Percentiles rank a stretch among this genome's conserved stretches.
Conservation (phyloP, 2,329 filamentous ascomycete genomes). For the Dendryphion nanum region DNA sequence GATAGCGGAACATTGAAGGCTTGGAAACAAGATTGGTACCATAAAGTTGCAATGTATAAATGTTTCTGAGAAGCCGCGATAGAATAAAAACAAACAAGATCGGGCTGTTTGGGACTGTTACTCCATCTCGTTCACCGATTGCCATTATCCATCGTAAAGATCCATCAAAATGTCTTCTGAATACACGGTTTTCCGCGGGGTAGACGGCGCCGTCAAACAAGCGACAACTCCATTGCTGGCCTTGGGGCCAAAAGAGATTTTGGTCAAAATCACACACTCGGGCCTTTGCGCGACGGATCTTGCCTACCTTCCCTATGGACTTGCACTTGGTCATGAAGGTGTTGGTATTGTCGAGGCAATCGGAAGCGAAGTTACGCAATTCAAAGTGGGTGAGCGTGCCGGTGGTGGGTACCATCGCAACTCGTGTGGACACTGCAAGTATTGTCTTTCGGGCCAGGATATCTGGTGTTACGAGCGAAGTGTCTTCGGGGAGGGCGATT, state of each 20-base stretch:
- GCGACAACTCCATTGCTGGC: slow-evolving; percentile 4
- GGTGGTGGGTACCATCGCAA: slow-evolving; percentile 13
- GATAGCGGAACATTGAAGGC: too few species aligned
- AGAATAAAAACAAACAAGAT: too few species aligned
- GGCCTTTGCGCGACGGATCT: slow-evolving; percentile 17
- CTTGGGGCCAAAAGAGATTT: slow-evolving; percentile 16
- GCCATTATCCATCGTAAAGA: too few species aligned
- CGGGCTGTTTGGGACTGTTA: too few species aligned
- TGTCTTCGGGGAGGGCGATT: slow-evolving; percentile 15
- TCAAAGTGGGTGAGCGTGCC: slow-evolving; percentile 22
- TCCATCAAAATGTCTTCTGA: too few species aligned
- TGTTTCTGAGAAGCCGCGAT: too few species aligned
- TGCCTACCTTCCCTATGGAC: slow-evolving; percentile 12
- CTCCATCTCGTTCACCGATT: too few species aligned
- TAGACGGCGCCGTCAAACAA: slow-evolving; percentile 12
- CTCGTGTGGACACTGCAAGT: slow-evolving; percentile 6
- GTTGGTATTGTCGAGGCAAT: slow-evolving; percentile 20
- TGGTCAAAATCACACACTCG: slow-evolving; percentile 19
- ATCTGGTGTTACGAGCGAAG: slow-evolving; percentile 17
- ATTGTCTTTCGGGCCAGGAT: slow-evolving; percentile 12
- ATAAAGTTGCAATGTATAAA: too few species aligned
- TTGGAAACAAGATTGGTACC: too few species aligned
- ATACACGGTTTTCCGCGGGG: slow-evolving; percentile 14
- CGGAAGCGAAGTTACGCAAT: slow-evolving; percentile 16
- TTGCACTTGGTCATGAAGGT: slow-evolving; percentile 32